These are phyloP conservation scores for Vitis cinerea DNA, from an alignment of 164 flowering plant genomes.

Conservation along the genomic window DNA sequence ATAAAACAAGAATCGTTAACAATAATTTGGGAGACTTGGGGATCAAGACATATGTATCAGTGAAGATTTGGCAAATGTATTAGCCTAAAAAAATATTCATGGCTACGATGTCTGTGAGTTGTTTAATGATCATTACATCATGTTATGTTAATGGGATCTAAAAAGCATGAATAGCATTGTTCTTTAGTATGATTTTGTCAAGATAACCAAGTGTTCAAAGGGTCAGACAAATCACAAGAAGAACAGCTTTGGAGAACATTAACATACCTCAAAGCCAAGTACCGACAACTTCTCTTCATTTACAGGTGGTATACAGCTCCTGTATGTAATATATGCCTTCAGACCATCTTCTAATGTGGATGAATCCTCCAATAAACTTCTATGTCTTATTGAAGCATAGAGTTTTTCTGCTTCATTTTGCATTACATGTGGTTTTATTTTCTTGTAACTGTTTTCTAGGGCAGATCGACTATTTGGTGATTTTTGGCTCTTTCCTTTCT, in stretches of 20 bases:
- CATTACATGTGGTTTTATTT: conserved; percentile 12
- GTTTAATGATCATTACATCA: too few species aligned
- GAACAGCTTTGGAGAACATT: background rate
- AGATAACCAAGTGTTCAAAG: too few species aligned
- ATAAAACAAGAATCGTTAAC: too few species aligned
- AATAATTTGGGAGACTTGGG: too few species aligned
- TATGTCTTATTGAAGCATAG: conserved; percentile 20
- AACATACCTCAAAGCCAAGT: conserved; percentile 83
- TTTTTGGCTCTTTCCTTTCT: conserved; percentile 25
- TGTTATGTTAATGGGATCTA: too few species aligned
- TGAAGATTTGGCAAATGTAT: too few species aligned
- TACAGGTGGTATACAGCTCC: conserved; percentile 79
- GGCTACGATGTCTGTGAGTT: too few species aligned
- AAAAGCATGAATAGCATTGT: too few species aligned
- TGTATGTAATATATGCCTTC: conserved; percentile 63
- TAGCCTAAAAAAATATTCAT: too few species aligned
- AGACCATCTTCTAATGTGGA: conserved; percentile 28
- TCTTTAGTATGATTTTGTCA: too few species aligned
- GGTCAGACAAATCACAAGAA: too few species aligned
- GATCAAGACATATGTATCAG: too few species aligned
- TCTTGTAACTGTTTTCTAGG: conserved; percentile 28
- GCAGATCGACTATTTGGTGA: conserved; percentile 40
- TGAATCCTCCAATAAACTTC: conserved; percentile 43
- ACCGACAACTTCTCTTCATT: conserved; percentile 76
- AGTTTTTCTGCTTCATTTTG: conserved; percentile 16